Conservation (phyloP, 2,329 filamentous ascomycete genomes). For the Coniochaeta ligniaria region DNA sequence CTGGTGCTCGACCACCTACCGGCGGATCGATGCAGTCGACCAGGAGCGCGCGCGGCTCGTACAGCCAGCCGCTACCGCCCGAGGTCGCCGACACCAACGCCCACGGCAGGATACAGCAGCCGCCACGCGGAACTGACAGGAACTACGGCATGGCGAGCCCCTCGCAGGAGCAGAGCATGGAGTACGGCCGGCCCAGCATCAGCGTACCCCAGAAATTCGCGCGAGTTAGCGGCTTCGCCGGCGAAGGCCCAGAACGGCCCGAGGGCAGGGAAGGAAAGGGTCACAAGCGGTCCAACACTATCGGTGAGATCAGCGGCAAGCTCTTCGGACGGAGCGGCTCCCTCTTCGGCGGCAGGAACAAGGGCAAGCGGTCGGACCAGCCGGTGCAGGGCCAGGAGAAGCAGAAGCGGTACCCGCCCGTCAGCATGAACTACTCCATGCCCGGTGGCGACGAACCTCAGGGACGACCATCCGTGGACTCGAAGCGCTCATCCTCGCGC, state of each 20-base stretch:
- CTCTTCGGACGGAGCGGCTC: constrained; percentile 79
- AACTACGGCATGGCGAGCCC: constrained; percentile 67
- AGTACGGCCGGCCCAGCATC: constrained; percentile 53
- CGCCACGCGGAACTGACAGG: constrained; percentile 48
- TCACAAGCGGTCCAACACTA: constrained; percentile 67
- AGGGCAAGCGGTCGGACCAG: constrained; percentile 34
- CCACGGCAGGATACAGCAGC: constrained; percentile 84
- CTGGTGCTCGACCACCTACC: constrained; percentile 62
- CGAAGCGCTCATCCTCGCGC: constrained; percentile 43
- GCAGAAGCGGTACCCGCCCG: constrained; percentile 72
- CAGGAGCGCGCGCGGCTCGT: constrained; percentile 62
- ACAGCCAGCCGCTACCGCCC: constrained; percentile 82
- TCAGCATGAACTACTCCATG: constrained; percentile 77
- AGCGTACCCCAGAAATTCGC: constrained; percentile 52
- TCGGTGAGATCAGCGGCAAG: constrained; percentile 75
- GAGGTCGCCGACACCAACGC: constrained; percentile 83
- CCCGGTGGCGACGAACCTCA: constrained; percentile 45
- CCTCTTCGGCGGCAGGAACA: constrained; percentile 59
- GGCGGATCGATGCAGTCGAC: constrained; percentile 71
- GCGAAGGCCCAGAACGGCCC: constrained; percentile 28
- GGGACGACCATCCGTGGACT: constrained; percentile 61
- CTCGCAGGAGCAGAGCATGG: constrained; percentile 48
- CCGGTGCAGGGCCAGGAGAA: constrained; percentile 48
- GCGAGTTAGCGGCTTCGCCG: constrained; percentile 50
- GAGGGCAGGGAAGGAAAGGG: constrained; percentile 24